phyloP scores from a whole-genome alignment of 768 basidiomycete species.

The Podaxis mareebaensis region DNA sequence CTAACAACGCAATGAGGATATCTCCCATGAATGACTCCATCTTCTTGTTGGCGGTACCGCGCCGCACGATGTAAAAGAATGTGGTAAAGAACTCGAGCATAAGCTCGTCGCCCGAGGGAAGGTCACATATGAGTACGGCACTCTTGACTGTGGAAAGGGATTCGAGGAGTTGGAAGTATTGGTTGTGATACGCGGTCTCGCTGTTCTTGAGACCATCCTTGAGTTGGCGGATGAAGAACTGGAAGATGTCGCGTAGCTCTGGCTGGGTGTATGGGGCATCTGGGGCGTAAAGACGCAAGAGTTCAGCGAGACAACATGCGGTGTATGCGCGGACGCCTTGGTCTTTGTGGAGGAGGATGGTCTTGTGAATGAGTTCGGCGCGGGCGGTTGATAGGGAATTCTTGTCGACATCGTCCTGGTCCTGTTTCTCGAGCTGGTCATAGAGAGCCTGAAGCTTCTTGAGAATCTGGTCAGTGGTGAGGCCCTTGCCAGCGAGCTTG shows the following conservation, averaged over 20 bases:
- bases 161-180: conserved; percentile 95
- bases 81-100: conserved; percentile 81
- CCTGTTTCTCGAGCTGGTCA: conserved; percentile 74
- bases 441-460: conserved; percentile 86
- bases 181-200: conserved; percentile 83
- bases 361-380: conserved; percentile 76
- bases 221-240: conserved; percentile 93
- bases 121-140: conserved; percentile 90
- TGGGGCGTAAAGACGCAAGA: conserved; percentile 92
- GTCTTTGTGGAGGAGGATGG: conserved; percentile 92
- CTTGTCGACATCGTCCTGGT: conserved; percentile 85
- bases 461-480: conserved; percentile 78
- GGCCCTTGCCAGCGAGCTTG: conserved; percentile 75
- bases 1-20: conserved; percentile 85
- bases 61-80: conserved; percentile 79
- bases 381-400: conserved; percentile 67
- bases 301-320: conserved; percentile 92
- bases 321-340: conserved; percentile 93
- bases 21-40: conserved; percentile 86
- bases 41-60: conserved; percentile 66
- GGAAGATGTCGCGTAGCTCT: conserved; percentile 94
- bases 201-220: conserved; percentile 68
- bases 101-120: conserved; percentile 83
- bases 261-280: conserved; percentile 92
- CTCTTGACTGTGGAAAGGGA: conserved; percentile 93